These are phyloP conservation scores for Eimeria necatrix DNA, from an alignment of 169 alveolate species.

Conservation along the genomic window DNA sequence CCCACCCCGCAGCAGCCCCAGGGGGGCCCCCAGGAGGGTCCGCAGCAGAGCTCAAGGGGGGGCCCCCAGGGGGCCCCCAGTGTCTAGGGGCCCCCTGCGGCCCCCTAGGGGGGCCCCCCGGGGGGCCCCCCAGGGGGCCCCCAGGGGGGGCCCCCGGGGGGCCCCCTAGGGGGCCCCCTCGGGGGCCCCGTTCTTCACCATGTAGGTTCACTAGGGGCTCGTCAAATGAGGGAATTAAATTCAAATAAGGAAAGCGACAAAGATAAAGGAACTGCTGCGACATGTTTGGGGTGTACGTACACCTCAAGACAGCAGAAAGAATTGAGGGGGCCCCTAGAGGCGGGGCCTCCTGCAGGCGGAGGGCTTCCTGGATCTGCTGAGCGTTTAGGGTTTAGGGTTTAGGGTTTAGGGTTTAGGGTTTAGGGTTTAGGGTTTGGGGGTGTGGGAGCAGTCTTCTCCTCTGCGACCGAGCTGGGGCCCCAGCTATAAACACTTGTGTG, in stretches of 20 bases:
- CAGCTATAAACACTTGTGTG: too few relatives aligned
- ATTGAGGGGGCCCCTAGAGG: neutral
- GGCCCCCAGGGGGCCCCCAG: too few relatives aligned
- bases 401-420: too few relatives aligned
- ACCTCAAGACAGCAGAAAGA: neutral
- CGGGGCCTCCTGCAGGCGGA: neutral
- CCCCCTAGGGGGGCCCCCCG: too few relatives aligned
- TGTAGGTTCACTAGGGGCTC: neutral
- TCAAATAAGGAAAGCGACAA: neutral
- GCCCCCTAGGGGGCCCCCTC: slow-evolving; percentile 17
- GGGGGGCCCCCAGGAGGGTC: too few relatives aligned
- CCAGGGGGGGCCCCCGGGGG: slow-evolving; percentile 15
- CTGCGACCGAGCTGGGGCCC: too few relatives aligned
- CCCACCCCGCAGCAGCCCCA: too few relatives aligned
- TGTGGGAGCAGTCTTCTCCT: too few relatives aligned
- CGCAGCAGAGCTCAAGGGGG: too few relatives aligned
- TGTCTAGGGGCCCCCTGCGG: too few relatives aligned
- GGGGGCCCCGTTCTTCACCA: slow-evolving; percentile 18
- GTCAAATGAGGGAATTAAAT: neutral
- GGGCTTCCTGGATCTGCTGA: neutral
- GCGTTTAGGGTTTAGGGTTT: neutral
- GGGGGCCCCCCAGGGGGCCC: too few relatives aligned
- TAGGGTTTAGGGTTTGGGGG: too few relatives aligned
- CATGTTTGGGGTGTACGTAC: slow-evolving; percentile 37
- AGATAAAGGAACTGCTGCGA: slow-evolving; percentile 26